Percentiles rank a stretch among this genome's conserved stretches.
Evolutionary conservation across 345 rosid species (phyloP).

Genomic region (rapeseed (Brassica napus)): DNA sequence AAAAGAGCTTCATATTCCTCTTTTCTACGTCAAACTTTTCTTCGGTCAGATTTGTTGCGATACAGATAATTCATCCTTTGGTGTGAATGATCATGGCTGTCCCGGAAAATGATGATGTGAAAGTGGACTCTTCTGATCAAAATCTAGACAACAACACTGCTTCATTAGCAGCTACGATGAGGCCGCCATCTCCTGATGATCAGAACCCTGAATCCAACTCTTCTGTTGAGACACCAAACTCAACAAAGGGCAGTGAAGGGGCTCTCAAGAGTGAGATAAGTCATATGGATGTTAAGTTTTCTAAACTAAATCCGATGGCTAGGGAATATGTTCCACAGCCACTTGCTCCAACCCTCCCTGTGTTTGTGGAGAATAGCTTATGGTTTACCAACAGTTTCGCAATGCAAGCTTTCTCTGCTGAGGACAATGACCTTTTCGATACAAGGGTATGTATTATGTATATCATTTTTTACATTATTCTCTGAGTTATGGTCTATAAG

Average conservation of each 20-base stretch:
- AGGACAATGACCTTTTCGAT: background rate
- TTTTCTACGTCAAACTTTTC: background rate
- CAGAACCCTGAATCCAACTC: slow-evolving; percentile 49
- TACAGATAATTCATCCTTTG: slow-evolving; percentile 3
- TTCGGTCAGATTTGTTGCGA: background rate
- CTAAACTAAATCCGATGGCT: slow-evolving; percentile 84
- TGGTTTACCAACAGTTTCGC: slow-evolving; percentile 48
- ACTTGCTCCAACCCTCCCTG: slow-evolving; percentile 31
- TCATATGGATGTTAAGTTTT: slow-evolving; percentile 51
- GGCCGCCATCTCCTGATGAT: background rate
- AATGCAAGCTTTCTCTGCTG: background rate
- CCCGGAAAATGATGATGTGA: slow-evolving; percentile 68
- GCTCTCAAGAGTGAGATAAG: slow-evolving; percentile 55
- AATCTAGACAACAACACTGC: background rate
- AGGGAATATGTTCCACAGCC: slow-evolving; percentile 74
- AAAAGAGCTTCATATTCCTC: background rate
- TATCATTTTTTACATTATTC: background rate
- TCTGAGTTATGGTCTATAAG: background rate
- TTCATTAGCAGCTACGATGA: background rate
- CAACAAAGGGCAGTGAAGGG: slow-evolving; percentile 25
- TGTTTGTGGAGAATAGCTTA: slow-evolving; percentile 32
- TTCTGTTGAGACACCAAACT: slow-evolving; percentile 28
- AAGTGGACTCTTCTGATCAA: slow-evolving; percentile 54
- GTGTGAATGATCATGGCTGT: slow-evolving; percentile 65
- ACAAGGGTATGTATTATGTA: slow-evolving; percentile 52